phyloP scores from a whole-genome alignment of 2,329 filamentous ascomycete species.

The Colletotrichum spinosum region DNA sequence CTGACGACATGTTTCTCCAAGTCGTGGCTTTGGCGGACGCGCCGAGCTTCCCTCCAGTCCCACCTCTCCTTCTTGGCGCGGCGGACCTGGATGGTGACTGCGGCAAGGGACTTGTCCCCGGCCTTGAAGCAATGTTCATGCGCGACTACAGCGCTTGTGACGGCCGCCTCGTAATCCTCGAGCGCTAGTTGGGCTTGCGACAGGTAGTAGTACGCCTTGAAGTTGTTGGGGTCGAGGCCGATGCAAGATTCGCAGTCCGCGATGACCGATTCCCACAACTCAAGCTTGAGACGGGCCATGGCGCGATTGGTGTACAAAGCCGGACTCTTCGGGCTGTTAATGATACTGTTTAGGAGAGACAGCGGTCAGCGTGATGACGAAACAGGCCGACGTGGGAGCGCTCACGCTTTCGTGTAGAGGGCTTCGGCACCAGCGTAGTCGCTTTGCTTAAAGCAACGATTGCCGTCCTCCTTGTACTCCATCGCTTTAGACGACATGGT shows the following conservation, averaged over 20 bases:
- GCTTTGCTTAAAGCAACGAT: conserved; percentile 71
- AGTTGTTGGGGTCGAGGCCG: conserved; percentile 70
- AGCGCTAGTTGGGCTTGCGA: conserved; percentile 86
- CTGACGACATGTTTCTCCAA: conserved; percentile 71
- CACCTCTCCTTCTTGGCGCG: conserved; percentile 88
- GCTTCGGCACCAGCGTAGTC: conserved; percentile 75
- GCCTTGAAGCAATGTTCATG: conserved; percentile 75
- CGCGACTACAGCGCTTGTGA: conserved; percentile 76
- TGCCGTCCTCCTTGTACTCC: conserved; percentile 69
- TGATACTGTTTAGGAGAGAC: conserved; percentile 65
- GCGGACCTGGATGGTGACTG: conserved; percentile 80
- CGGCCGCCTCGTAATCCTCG: conserved; percentile 77
- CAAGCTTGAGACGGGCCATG: conserved; percentile 81
- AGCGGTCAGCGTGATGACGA: conserved; percentile 6
- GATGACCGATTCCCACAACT: conserved; percentile 79
- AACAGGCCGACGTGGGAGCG: no score
- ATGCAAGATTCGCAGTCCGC: conserved; percentile 83
- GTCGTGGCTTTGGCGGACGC: conserved; percentile 65
- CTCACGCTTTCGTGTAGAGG: conserved; percentile 78
- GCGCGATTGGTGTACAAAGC: conserved; percentile 91
- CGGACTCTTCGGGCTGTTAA: conserved; percentile 80
- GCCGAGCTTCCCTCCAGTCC: conserved; percentile 76
- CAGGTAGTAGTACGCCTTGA: conserved; percentile 88
- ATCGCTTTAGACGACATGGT: conserved; percentile 46
- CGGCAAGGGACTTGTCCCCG: conserved; percentile 74